Conservation (phyloP, 768 basidiomycete species). For the Agaricus bisporus region DNA sequence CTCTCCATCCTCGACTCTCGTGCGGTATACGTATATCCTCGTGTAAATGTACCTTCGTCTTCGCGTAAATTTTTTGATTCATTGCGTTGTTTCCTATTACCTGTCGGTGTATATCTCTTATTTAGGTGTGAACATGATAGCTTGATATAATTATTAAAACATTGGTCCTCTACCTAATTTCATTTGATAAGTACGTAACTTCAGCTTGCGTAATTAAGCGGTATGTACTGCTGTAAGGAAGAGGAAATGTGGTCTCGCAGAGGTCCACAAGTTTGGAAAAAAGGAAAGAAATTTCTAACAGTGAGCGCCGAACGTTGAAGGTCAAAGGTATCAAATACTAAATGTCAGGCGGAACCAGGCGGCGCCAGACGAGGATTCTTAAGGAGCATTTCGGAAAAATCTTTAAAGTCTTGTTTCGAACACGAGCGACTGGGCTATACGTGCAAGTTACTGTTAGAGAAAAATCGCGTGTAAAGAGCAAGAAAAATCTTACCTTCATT, state of each 20-base stretch:
- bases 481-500: slow-evolving; percentile 41
- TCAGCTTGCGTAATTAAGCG: too few species aligned
- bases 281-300: neutral
- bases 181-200: neutral
- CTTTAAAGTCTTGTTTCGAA: slow-evolving; percentile 47
- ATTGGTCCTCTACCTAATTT: neutral
- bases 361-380: slow-evolving; percentile 29
- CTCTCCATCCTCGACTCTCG: neutral
- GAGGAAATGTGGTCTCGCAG: neutral
- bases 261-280: neutral
- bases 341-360: slow-evolving; percentile 7
- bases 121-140: too few species aligned
- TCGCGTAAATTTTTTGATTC: too few species aligned
- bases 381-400: slow-evolving; percentile 42
- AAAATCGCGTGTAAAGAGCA: neutral
- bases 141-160: too few species aligned
- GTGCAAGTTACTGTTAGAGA: neutral
- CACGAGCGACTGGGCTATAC: slow-evolving; percentile 41
- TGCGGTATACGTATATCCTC: neutral
- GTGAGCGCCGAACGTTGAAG: neutral
- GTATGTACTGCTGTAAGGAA: too few species aligned
- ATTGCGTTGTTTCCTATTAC: too few species aligned
- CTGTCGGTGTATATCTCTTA: neutral
- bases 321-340: neutral
- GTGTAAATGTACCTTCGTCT: neutral